Conservation (phyloP, 768 basidiomycete species). For the Mycena sanguinolenta region DNA sequence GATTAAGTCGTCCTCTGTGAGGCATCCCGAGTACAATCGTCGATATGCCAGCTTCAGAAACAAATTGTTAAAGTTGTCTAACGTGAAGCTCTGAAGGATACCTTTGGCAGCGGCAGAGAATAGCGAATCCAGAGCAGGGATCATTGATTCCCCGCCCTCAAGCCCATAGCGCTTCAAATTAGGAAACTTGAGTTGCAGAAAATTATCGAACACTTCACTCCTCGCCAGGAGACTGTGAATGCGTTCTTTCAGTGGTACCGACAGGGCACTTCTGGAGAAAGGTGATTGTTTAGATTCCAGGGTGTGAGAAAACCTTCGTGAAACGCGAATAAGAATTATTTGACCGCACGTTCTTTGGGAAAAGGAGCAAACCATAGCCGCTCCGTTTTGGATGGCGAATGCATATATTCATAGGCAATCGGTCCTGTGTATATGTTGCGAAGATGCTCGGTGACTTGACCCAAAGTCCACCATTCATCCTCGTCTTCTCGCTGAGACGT, state of each 20-base stretch:
- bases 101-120: conserved; percentile 77
- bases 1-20: conserved; percentile 88
- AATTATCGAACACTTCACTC: conserved; percentile 88
- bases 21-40: conserved; percentile 89
- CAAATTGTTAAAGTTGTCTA: neutral
- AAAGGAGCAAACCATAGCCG: conserved; percentile 64
- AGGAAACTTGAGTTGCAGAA: conserved; percentile 89
- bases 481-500: conserved; percentile 39
- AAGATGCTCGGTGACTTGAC: conserved; percentile 78
- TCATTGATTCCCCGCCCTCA: conserved; percentile 95
- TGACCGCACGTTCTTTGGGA: neutral
- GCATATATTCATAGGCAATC: conserved; percentile 95
- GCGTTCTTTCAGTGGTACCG: conserved; percentile 59
- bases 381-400: conserved; percentile 88
- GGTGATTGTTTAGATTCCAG: conserved; percentile 74
- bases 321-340: neutral
- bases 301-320: conserved; percentile 77
- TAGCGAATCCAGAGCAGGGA: conserved; percentile 86
- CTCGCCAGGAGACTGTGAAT: conserved; percentile 78
- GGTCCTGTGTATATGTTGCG: conserved; percentile 83
- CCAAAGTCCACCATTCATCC: conserved; percentile 73
- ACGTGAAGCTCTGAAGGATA: neutral
- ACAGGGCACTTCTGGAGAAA: conserved; percentile 48
- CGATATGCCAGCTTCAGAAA: conserved; percentile 66
- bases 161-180: conserved; percentile 90